Conservation (phyloP, 495 filamentous ascomycete species). For the Hypoxylon perforatum region DNA sequence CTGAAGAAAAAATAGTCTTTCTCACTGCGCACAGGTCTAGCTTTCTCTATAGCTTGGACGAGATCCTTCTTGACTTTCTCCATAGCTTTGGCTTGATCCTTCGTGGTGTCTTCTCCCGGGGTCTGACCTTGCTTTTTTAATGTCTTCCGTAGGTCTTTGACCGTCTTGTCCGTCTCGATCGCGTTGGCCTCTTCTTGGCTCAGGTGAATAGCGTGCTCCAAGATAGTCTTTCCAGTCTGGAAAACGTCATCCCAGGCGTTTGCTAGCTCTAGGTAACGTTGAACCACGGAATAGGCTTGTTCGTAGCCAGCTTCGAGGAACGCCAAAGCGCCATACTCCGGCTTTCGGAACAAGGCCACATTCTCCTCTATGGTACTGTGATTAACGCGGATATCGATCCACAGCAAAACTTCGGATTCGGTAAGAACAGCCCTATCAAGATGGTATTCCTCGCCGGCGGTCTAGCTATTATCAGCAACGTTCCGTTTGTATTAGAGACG, state of each 20-base stretch:
- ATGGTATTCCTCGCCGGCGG: background rate
- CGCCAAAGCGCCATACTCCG: slow-evolving; percentile 28
- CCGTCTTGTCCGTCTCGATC: slow-evolving; percentile 19
- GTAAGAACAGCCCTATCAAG: slow-evolving; percentile 3
- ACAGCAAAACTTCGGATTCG: slow-evolving; percentile 33
- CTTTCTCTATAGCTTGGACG: slow-evolving; percentile 6
- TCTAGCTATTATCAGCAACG: slow-evolving; percentile 11
- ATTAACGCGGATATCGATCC: slow-evolving; percentile 31
- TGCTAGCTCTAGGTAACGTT: slow-evolving; percentile 21
- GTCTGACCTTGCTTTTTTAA: too few species aligned
- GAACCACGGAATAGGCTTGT: slow-evolving; percentile 15
- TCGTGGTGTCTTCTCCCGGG: too few species aligned
- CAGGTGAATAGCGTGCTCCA: slow-evolving; percentile 30
- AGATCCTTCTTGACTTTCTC: slow-evolving; percentile 24
- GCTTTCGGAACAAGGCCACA: slow-evolving; percentile 24
- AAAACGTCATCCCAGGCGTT: slow-evolving; percentile 28
- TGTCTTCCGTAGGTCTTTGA: slow-evolving; percentile 8
- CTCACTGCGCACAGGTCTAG: slow-evolving; percentile 16
- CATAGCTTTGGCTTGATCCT: too few species aligned
- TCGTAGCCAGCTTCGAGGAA: slow-evolving; percentile 34
- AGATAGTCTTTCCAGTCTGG: slow-evolving; percentile 14
- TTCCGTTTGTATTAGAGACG: background rate
- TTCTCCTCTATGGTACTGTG: slow-evolving; percentile 35
- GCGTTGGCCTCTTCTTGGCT: slow-evolving; percentile 11
- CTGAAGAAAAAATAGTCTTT: slow-evolving; percentile 6